phyloP scores from a whole-genome alignment of 441 rosid species.

The Erodium chrysanthum region DNA sequence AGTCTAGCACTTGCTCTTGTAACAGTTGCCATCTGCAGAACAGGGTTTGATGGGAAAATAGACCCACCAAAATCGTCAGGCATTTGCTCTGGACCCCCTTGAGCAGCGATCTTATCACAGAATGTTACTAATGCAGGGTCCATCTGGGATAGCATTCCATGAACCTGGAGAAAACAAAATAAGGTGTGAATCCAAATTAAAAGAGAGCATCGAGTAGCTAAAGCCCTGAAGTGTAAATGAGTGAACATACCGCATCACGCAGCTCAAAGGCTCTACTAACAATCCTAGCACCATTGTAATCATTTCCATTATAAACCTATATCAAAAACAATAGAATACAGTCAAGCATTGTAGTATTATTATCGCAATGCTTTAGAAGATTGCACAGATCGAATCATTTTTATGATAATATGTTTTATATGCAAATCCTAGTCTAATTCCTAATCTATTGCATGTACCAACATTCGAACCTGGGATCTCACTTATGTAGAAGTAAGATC shows the following conservation, averaged over 20 bases:
- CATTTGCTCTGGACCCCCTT: constrained; percentile 75
- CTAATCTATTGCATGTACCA: not conserved
- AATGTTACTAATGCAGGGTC: constrained; percentile 80
- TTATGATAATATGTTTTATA: too few species aligned
- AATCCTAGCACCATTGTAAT: constrained; percentile 91
- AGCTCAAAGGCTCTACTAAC: constrained; percentile 91
- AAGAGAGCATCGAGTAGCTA: not conserved
- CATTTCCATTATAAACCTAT: constrained; percentile 87
- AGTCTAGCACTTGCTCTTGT: constrained; percentile 92
- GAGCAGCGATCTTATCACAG: constrained; percentile 80
- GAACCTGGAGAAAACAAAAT: constrained; percentile 47
- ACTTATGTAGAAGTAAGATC: too few species aligned
- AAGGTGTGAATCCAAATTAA: not conserved
- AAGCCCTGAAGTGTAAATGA: not conserved
- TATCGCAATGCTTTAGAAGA: not conserved
- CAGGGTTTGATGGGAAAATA: constrained; percentile 56
- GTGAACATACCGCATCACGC: constrained; percentile 68
- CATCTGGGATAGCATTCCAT: constrained; percentile 96
- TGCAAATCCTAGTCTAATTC: too few species aligned
- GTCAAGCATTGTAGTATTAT: constrained; percentile 4
- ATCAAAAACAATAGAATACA: constrained; percentile 18
- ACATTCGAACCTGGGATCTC: too few species aligned
- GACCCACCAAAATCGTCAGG: constrained; percentile 72
- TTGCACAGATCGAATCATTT: too few species aligned
- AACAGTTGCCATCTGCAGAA: constrained; percentile 64